Evolutionary conservation across 192 early-diverging fungal species (phyloP).

Genomic region (Rhizophagus clarus): DNA sequence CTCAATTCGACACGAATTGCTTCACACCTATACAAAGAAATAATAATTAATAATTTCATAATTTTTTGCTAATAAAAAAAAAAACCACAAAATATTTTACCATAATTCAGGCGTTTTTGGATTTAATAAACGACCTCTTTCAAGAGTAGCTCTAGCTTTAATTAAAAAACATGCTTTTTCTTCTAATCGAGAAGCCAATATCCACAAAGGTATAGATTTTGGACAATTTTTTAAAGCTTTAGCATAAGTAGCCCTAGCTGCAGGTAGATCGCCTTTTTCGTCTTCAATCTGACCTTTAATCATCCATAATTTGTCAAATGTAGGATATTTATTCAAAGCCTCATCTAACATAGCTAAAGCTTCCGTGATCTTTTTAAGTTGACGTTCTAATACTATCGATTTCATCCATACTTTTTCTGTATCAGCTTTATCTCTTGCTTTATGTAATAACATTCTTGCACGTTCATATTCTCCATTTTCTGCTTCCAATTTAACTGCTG

Average conservation of each 20-base stretch:
- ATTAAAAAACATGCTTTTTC: conserved; percentile 63
- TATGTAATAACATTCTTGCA: conserved; percentile 74
- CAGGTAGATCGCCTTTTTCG: conserved; percentile 58
- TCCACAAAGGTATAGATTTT: conserved; percentile 79
- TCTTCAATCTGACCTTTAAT: conserved; percentile 81
- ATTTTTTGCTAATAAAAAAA: not conserved
- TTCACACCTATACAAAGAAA: conserved; percentile 49
- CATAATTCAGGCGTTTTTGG: conserved; percentile 83
- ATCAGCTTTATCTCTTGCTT: conserved; percentile 74
- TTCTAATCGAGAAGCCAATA: conserved; percentile 78
- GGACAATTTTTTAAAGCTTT: conserved; percentile 78
- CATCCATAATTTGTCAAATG: conserved; percentile 92
- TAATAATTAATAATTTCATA: not conserved
- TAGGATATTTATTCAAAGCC: conserved; percentile 71
- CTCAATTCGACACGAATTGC: conserved; percentile 79
- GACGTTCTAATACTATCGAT: conserved; percentile 81
- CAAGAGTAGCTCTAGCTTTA: conserved; percentile 81
- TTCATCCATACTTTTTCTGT: conserved; percentile 97
- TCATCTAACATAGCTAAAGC: conserved; percentile 71
- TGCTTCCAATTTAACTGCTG: conserved; percentile 95
- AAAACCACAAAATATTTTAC: conserved; percentile 40
- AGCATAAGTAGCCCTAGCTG: conserved; percentile 73
- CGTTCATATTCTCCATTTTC: conserved; percentile 78
- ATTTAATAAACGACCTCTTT: conserved; percentile 82
- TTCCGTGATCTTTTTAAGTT: conserved; percentile 61